Evolutionary conservation across 495 filamentous ascomycete species (phyloP).

Genomic region (Amphirosellinia nigrospora): DNA sequence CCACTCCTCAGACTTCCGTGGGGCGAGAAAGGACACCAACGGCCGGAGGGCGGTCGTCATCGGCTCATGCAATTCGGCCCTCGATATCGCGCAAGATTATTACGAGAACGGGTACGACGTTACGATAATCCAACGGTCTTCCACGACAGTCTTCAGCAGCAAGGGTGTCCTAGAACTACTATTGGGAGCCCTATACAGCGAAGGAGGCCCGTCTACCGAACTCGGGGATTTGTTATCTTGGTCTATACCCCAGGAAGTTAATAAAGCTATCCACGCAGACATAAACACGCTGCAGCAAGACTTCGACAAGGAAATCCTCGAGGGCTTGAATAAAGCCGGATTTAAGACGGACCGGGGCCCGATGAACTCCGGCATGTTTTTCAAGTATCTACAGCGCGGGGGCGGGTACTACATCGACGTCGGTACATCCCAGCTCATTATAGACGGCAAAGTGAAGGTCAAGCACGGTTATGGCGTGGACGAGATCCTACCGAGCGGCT

Average conservation of each 20-base stretch:
- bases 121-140: slow-evolving; percentile 81
- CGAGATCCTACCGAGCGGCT: slow-evolving; percentile 62
- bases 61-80: slow-evolving; percentile 79
- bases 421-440: slow-evolving; percentile 73
- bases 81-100: slow-evolving; percentile 85
- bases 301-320: slow-evolving; percentile 60
- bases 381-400: slow-evolving; percentile 78
- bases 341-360: slow-evolving; percentile 74
- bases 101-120: slow-evolving; percentile 82
- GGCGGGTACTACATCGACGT: slow-evolving; percentile 88
- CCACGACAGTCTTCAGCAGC: slow-evolving; percentile 71
- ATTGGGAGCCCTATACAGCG: slow-evolving; percentile 66
- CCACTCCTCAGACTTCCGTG: slow-evolving; percentile 74
- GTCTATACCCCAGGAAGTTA: slow-evolving; percentile 62
- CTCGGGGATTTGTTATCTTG: slow-evolving; percentile 67
- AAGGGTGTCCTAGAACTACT: slow-evolving; percentile 53
- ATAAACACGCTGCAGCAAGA: slow-evolving; percentile 53
- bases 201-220: slow-evolving; percentile 64
- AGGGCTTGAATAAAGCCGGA: slow-evolving; percentile 68
- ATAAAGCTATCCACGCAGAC: slow-evolving; percentile 61
- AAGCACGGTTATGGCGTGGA: slow-evolving; percentile 73
- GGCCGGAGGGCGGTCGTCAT: slow-evolving; percentile 77
- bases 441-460: slow-evolving; percentile 76
- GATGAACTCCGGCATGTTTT: slow-evolving; percentile 66
- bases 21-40: slow-evolving; percentile 54